Evolutionary conservation across 116 monocot genomes (phyloP).

Genomic region (Posidonia oceanica): DNA sequence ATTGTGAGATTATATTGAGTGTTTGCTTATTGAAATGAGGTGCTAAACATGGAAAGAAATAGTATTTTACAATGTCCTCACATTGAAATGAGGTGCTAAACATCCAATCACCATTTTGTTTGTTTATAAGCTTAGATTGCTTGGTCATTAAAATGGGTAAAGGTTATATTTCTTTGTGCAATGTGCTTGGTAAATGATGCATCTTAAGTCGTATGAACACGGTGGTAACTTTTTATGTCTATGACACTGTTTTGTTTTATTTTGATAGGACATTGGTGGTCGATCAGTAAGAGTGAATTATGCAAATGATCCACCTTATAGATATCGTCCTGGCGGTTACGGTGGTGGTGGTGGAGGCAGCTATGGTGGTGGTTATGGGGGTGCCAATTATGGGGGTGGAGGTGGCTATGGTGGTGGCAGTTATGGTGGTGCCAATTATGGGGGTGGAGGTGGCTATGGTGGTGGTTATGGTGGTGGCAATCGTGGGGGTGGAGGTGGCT

Average conservation of each 20-base stretch:
- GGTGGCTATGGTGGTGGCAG: no score
- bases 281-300: constrained; percentile 11
- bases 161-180: neutral
- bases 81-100: neutral
- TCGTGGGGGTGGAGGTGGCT: neutral
- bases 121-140: neutral
- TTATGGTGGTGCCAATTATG: no score
- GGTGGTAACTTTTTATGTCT: neutral
- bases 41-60: no score
- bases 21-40: no score
- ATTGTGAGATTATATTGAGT: no score
- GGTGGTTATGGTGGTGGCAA: neutral
- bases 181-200: neutral
- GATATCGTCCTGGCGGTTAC: no score
- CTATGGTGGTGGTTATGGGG: no score
- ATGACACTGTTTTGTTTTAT: neutral
- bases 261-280: constrained; percentile 4
- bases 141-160: neutral
- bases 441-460: no score
- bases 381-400: no score
- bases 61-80: no score
- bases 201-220: no score
- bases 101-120: neutral
- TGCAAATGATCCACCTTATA: neutral
- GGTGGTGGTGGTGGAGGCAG: no score